phyloP scores from a whole-genome alignment of 768 basidiomycete species.

The Naganishia kalamii region DNA sequence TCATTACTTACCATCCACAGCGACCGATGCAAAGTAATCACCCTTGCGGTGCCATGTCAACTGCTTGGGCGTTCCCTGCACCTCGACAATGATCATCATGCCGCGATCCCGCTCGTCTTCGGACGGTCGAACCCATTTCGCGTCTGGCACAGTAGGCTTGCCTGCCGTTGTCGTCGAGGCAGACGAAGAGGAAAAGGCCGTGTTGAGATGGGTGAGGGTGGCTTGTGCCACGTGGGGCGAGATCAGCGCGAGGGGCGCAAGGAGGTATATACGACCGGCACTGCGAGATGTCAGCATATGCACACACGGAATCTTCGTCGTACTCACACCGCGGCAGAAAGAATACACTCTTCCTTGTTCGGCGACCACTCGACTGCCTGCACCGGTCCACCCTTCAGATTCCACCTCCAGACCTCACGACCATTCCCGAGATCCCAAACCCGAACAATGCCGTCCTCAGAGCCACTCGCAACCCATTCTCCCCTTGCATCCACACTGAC shows the following conservation, averaged over 20 bases:
- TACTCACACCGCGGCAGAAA: conserved; percentile 72
- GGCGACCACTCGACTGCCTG: conserved; percentile 92
- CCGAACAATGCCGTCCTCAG: conserved; percentile 76
- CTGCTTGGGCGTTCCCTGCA: conserved; percentile 59
- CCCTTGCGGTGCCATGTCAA: conserved; percentile 88
- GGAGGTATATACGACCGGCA: conserved; percentile 50
- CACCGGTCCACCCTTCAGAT: conserved; percentile 64
- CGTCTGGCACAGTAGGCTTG: conserved; percentile 42
- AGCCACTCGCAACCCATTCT: conserved; percentile 83
- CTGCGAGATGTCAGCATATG: background rate
- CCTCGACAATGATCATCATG: conserved; percentile 47
- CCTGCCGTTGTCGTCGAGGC: conserved; percentile 42
- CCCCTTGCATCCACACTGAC: conserved; percentile 79
- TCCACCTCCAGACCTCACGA: conserved; percentile 79
- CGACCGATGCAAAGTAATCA: conserved; percentile 90
- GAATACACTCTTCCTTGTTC: conserved; percentile 68
- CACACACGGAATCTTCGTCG: background rate
- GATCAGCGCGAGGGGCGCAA: conserved; percentile 42
- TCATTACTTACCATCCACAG: conserved; percentile 57
- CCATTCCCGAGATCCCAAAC: conserved; percentile 91
- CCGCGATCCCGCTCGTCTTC: conserved; percentile 47
- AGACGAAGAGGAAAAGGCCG: conserved; percentile 53
- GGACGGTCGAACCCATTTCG: conserved; percentile 47
- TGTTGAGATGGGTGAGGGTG: conserved; percentile 57
- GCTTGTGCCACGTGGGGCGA: conserved; percentile 68